Percentiles rank a stretch among this genome's conserved stretches.
phyloP scores from a whole-genome alignment of 208 protist species.

The Trypanosoma conorhini region DNA sequence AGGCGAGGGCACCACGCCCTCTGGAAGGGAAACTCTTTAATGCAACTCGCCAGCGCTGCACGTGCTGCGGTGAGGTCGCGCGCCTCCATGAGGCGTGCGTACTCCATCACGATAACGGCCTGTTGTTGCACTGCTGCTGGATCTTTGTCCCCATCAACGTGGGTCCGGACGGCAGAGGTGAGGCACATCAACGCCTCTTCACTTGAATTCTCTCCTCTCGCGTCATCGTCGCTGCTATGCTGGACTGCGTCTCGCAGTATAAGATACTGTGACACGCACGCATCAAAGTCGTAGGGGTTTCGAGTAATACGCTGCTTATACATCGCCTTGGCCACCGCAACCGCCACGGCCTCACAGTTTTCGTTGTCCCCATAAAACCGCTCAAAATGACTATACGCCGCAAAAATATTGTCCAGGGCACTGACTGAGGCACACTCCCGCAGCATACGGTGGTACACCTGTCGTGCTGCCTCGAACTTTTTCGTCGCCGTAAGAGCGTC shows the following conservation, averaged over 20 bases:
- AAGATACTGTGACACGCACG: slow-evolving; percentile 71
- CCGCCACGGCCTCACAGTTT: slow-evolving; percentile 34
- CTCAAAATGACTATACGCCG: slow-evolving; percentile 71
- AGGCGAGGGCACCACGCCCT: slow-evolving; percentile 58
- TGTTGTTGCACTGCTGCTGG: slow-evolving; percentile 57
- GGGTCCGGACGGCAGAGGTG: neutral
- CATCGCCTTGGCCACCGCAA: slow-evolving; percentile 48
- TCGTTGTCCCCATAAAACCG: slow-evolving; percentile 43
- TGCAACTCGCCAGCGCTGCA: slow-evolving; percentile 47
- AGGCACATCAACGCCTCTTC: slow-evolving; percentile 22
- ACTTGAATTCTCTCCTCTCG: slow-evolving; percentile 2
- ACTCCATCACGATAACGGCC: slow-evolving; percentile 75
- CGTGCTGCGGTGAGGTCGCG: slow-evolving; percentile 43
- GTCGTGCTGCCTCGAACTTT: slow-evolving; percentile 44
- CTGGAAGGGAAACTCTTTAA: slow-evolving; percentile 77
- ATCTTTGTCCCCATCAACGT: slow-evolving; percentile 30
- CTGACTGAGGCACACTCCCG: slow-evolving; percentile 32
- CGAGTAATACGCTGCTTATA: slow-evolving; percentile 58
- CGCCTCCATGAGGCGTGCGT: slow-evolving; percentile 44
- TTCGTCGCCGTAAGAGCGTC: slow-evolving; percentile 39
- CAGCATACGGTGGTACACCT: slow-evolving; percentile 56
- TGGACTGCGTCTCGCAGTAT: slow-evolving; percentile 45
- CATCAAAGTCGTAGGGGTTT: slow-evolving; percentile 64
- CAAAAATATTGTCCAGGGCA: slow-evolving; percentile 51
- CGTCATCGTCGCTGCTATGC: slow-evolving; percentile 1